A percentile compares a stretch with the other conserved stretches of the same genome.
Evolutionary conservation across 1,284 basidiomycete species (phyloP).

Genomic region (Golubevia pallescens): DNA sequence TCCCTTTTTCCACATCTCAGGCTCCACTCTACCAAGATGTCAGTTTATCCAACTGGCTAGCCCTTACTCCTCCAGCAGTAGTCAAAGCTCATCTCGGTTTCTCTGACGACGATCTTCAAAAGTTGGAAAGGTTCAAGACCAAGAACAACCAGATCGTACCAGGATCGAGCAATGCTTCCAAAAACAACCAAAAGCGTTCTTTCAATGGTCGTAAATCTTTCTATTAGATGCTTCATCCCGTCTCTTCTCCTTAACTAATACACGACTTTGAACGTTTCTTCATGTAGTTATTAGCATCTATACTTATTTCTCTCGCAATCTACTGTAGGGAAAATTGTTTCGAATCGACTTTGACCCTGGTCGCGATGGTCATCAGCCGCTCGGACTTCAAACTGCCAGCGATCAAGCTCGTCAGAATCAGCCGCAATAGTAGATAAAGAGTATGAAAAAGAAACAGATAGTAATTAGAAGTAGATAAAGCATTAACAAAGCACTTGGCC

Average conservation of each 20-base stretch:
- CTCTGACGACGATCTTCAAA: slow-evolving; percentile 8
- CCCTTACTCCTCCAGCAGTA: slow-evolving; percentile 13
- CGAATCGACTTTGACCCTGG: too few relatives aligned
- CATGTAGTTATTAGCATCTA: too few relatives aligned
- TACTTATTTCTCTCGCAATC: too few relatives aligned
- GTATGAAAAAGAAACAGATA: too few relatives aligned
- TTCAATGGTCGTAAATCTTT: neutral
- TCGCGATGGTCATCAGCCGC: too few relatives aligned
- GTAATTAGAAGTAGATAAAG: too few relatives aligned
- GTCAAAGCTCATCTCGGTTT: slow-evolving; percentile 12
- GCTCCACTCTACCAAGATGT: slow-evolving; percentile 14
- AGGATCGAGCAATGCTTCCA: neutral
- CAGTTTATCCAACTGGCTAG: slow-evolving; percentile 22
- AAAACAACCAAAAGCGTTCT: neutral
- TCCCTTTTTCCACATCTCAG: neutral
- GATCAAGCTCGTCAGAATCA: neutral
- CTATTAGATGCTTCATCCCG: neutral
- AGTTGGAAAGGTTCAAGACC: slow-evolving; percentile 8
- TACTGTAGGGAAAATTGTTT: too few relatives aligned
- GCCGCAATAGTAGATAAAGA: neutral
- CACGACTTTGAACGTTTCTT: too few relatives aligned
- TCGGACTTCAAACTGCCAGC: too few relatives aligned
- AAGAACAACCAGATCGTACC: slow-evolving; percentile 12
- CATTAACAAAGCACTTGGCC: too few relatives aligned
- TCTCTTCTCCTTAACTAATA: too few relatives aligned